Evolutionary conservation across 2,329 filamentous ascomycete genomes (phyloP), one percentile per base, ranked within the genome.

Genomic region (Tricladium varicosporioides): DNA sequence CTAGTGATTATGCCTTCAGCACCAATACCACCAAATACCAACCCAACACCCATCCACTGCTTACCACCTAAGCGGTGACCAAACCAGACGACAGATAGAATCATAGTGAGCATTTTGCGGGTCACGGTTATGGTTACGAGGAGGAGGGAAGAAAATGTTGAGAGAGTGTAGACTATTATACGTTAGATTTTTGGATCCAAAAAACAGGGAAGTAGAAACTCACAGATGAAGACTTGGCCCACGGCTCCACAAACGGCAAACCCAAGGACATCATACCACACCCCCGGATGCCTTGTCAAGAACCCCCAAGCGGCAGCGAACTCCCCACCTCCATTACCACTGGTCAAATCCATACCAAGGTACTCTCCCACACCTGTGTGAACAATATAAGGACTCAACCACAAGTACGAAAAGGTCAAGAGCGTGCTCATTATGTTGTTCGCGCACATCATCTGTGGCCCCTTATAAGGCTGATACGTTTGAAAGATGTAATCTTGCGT

Each of bases 401-500:
- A 63, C 46, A 99, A 83, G 69, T 96, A 97, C 0, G 76, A 70
- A 16, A 83, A 79, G 2, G 92, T 97, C 56, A 97, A 78, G 48
- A 85, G 70, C 2, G 92, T 93, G 66, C 84, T 88, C 73, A 97
- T 88, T 55, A 96, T 78, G 72, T 97, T 99, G 74, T 97, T 91
- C 42, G 93, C 92, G 71, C 92, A 95, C 94, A 99, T 99, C 94
- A 99, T 99, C 81, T 99, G 94, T 58, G 93, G 92, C 9, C 94
- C 94, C 2, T 85, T 84, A 72, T 94, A 97, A 13, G 87, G 86
- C 63, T 84, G 85, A 75, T 92, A 96, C 5, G 84, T 80, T 62
- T 76, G 75, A 72, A 97, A 97, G 72, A 99, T 91, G 73, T 96
- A 87, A 74, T 99, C 94, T 78, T 99, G 94, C 2, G 93, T 96